Base-by-base conservation (phyloP, 352 stramenopile genomes). In the Elongisporangium prolatum region DNA sequence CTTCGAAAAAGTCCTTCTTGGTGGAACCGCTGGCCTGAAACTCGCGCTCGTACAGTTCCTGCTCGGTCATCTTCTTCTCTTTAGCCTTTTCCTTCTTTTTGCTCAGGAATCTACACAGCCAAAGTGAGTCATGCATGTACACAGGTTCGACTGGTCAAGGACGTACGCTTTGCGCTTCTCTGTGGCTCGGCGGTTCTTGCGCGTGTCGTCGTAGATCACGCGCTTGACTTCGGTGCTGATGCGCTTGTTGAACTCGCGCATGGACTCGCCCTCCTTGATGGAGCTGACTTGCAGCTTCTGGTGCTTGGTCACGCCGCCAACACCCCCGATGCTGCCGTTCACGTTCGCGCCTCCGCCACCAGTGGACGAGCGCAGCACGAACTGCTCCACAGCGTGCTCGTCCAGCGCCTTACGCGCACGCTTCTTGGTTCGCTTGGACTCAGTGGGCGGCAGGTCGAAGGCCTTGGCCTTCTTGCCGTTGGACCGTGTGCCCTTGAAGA, bases 231-330 rank as follows among this genome's bases (percentile, higher is more conserved):
- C 82, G 18, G 65, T 84, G 54, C 79, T 89, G 60, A 94, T 91
- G 51, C 84, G 84, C 58, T 92, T 89, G 68, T 89, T 90, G 54
- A 92, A 94, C 28, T 86, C 80, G 38, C 84, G 84, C 82, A 94
- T 91, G 51, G 67, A 87, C 65, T 94, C 84, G 0, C 71, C 72
- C 11, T 87, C 75, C 28, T 68, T 68, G 52, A 91, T 91, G 40
- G 75, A 73, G 21, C 68, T 68, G 1, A 91, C 57, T 48, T 89
- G 69, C 21, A 89, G 61, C 53, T 80, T 79, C 37, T 70, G 64
- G 55, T 73, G 75, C 50, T 73, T 73, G 14, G 24, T 48, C 11
- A 50, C 58, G 25, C 54, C 40, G 2, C 17, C 54, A 17, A 50
- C 21, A 13, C 50, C 51, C 2, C 28, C 48, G 11, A 18, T 34